Evolutionary conservation across 176 grass and related monocot species (phyloP), one percentile per base, ranked within the genome.

Genomic region (Triticum turgidum): DNA sequence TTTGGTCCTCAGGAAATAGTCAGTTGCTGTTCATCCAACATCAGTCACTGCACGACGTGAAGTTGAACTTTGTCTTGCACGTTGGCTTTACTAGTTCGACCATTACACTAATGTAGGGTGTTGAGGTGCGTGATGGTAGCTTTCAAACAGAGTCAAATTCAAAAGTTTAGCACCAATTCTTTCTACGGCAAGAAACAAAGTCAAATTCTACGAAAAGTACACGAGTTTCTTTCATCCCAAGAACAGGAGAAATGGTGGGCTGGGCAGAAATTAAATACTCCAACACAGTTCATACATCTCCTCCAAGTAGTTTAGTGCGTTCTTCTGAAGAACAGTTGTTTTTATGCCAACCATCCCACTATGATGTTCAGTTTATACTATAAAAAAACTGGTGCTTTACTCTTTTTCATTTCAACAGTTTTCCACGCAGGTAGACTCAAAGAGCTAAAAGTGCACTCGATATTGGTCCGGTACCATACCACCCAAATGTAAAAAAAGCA

Each of bases 101-200:
- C 83, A 70, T 70, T 82, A 52, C 83, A 86, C 88, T 32, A 90
- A 76, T 7, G 12, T 77, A 18, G 52, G 18, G 15, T 22, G 77
- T 81, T 84, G 64, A 85, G 65, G 4, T 29, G 34, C 47, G 17
- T 81, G 70, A 11, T 51, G 25, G 47, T 59, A 69, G 41, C 38
- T 77, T 69, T 63, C 38, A 81, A 69, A 45, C 4, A 59, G 34
- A 83, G 27, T 56, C 45, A 77, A 10, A 77, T 56, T 77, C 27
- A 51, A 41, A 72, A 39, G 21, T n/a, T 11, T 11, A 11, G n/a
- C 25, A 62, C 21, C 7, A 20, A 10, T 49, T 34, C 7, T 29
- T 33, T 86, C 24, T 80, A 6, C 51, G 75, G 69, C 38, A 29
- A 78, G 9, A 35, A 75, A 33, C 5, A 66, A 3, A 14, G 61